A percentile compares a stretch with the other conserved stretches of the same genome.
Conservation (phyloP, 139 green algal genomes). For the Tetraselmis chui region DNA sequence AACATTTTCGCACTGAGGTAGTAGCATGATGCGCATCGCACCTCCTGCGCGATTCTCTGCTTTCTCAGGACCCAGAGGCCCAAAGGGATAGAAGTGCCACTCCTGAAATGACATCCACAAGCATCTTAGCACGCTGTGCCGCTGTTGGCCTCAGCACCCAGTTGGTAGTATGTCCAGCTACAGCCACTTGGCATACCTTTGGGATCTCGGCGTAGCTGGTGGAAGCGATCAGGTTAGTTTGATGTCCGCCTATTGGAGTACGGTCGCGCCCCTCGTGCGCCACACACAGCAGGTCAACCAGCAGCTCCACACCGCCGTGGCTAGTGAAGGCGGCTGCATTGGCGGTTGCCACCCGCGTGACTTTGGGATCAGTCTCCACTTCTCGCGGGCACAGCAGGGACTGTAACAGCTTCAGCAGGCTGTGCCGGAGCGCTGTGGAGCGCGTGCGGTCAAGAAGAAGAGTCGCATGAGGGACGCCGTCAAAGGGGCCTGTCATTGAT, state of each 20-base stretch:
- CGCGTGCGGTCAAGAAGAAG: conserved; percentile 61
- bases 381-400: conserved; percentile 45
- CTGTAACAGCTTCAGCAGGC: conserved; percentile 69
- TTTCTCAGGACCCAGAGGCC: conserved; percentile 2
- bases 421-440: conserved; percentile 49
- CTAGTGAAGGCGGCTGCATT: conserved; percentile 65
- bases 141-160: no score
- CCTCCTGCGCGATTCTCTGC: neutral
- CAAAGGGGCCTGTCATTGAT: conserved; percentile 58
- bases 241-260: neutral
- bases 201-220: neutral
- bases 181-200: no score
- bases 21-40: no score
- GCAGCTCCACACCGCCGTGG: conserved; percentile 61
- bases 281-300: conserved; percentile 63
- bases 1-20: no score
- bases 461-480: conserved; percentile 64
- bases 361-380: neutral
- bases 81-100: neutral
- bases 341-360: conserved; percentile 13
- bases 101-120: no score
- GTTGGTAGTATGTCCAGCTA: no score
- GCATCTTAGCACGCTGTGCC: no score
- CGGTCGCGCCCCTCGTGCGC: neutral
- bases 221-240: neutral